A percentile compares a stretch with the other conserved stretches of the same genome.
Evolutionary conservation across 805 yeast genomes (phyloP).

Genomic region (Kockiozyma suomiensis): DNA sequence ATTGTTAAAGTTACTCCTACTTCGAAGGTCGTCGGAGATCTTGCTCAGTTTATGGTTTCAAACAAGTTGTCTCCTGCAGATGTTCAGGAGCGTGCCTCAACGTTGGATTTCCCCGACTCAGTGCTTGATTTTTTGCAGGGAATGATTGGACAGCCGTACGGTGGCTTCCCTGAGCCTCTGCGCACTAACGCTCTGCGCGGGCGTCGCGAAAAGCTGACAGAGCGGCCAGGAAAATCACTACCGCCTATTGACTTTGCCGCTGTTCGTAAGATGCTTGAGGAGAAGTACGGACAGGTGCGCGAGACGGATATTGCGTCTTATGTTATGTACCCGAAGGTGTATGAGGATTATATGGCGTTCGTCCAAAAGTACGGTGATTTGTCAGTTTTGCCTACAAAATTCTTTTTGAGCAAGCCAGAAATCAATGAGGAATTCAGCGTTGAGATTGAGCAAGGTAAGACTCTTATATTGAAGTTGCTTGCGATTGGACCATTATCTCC

Average conservation of each 20-base stretch:
- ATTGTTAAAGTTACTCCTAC: constrained; percentile 99
- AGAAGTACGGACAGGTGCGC: constrained; percentile 66
- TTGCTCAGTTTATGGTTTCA: constrained; percentile 99
- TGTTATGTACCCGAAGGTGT: constrained; percentile 98
- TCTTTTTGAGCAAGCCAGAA: constrained; percentile 83
- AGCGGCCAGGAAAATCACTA: constrained; percentile 90
- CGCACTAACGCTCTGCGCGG: constrained; percentile 87
- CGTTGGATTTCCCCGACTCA: constrained; percentile 97
- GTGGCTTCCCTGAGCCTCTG: constrained; percentile 99
- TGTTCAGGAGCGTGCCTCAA: constrained; percentile 81
- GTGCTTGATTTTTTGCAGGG: constrained; percentile 99
- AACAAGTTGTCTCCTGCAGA: constrained; percentile 86
- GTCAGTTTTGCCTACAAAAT: constrained; percentile 89
- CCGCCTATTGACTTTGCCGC: constrained; percentile 77
- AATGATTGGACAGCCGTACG: constrained; percentile 98
- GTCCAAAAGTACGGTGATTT: constrained; percentile 85
- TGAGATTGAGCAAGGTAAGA: constrained; percentile 93
- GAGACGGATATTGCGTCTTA: constrained; percentile 93
- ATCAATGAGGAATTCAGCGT: constrained; percentile 87
- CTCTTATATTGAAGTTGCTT: constrained; percentile 82
- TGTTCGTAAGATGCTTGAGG: constrained; percentile 70
- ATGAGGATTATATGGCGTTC: constrained; percentile 77
- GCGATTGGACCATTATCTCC: constrained; percentile 88
- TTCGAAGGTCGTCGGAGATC: constrained; percentile 98
- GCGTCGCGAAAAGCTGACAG: constrained; percentile 85